Evolutionary conservation across 2,329 filamentous ascomycete genomes (phyloP), one percentile per base, ranked within the genome.

Genomic region (Cordyceps javanica): DNA sequence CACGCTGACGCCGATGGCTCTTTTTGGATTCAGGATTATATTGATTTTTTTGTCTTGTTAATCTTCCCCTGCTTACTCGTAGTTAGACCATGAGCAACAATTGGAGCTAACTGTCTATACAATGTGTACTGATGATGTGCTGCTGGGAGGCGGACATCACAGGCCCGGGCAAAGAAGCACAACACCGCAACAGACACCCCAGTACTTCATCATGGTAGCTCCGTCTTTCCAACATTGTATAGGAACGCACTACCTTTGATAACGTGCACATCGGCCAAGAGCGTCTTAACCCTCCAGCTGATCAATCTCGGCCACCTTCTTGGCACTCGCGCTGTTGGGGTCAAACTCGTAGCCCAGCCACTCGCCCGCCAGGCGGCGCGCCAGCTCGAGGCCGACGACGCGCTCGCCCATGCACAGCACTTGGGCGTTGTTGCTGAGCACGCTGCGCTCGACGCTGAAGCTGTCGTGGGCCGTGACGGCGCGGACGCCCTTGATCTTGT

Each of bases 391-490:
- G 0, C 91, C 90, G 45, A 95, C 82, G 0, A 95, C 90, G 23
- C 90, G 77, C 80, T 95, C 88, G 0, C 90, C 90, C 78, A 95
- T 87, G 70, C 91, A 95, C 61, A 95, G 75, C 32, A 95, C 90
- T 74, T 96, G 90, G 3, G 90, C 89, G 69, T 95, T 87, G 71
- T 95, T 95, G 75, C 87, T 91, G 66, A 93, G 74, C 11, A 95
- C 82, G 21, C 88, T 85, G 51, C 90, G 77, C 79, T 95, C 90
- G 6, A 95, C 89, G 57, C 82, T 87, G 77, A 92, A 96, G 63
- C 85, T 87, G 69, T 95, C 91, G 70, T 96, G 91, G 1, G 91
- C 91, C 5, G 90, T 95, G 19, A 95, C 91, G n/a, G 91, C 91
- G 25, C 90, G 79, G 60, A 95, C 84, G 6, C 90, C 90, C 58